phyloP scores from a whole-genome alignment of 208 protist species.

The Acanthamoeba castellanii region DNA sequence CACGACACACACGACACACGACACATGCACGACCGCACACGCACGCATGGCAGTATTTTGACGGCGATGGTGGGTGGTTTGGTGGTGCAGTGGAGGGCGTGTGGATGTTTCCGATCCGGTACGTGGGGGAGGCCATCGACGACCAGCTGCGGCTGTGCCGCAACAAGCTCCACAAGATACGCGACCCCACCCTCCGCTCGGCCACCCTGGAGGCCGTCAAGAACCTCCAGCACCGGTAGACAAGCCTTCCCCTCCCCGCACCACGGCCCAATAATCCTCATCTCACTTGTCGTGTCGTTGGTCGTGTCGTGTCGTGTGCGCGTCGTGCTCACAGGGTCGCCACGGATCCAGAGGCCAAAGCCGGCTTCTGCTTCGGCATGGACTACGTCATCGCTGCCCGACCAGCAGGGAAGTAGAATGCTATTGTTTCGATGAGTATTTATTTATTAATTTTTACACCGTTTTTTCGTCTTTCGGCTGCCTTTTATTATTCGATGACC shows the following conservation, averaged over 20 bases:
- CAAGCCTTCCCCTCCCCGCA: background rate
- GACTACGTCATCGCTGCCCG: conserved; percentile 64
- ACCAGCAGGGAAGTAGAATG: background rate
- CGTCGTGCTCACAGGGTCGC: background rate
- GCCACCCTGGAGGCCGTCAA: conserved; percentile 2
- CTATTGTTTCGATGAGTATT: too few relatives aligned
- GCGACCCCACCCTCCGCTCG: conserved; percentile 6
- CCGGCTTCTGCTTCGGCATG: conserved; percentile 66
- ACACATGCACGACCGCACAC: too few relatives aligned
- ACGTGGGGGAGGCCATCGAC: conserved; percentile 40
- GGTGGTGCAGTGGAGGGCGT: conserved; percentile 37
- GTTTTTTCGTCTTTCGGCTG: background rate
- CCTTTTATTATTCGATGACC: too few relatives aligned
- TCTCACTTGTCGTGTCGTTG: background rate
- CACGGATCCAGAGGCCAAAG: background rate
- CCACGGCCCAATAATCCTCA: background rate
- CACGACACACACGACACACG: background rate
- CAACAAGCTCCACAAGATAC: conserved; percentile 3
- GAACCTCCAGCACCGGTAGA: background rate
- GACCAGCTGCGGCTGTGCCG: conserved; percentile 28
- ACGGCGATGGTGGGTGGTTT: too few relatives aligned
- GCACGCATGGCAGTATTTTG: too few relatives aligned
- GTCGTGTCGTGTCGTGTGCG: background rate
- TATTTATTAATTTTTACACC: background rate
- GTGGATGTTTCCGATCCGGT: conserved; percentile 64